Evolutionary conservation across 2,329 filamentous ascomycete genomes (phyloP), one percentile per base, ranked within the genome.

Genomic region (Xylogone sp.): DNA sequence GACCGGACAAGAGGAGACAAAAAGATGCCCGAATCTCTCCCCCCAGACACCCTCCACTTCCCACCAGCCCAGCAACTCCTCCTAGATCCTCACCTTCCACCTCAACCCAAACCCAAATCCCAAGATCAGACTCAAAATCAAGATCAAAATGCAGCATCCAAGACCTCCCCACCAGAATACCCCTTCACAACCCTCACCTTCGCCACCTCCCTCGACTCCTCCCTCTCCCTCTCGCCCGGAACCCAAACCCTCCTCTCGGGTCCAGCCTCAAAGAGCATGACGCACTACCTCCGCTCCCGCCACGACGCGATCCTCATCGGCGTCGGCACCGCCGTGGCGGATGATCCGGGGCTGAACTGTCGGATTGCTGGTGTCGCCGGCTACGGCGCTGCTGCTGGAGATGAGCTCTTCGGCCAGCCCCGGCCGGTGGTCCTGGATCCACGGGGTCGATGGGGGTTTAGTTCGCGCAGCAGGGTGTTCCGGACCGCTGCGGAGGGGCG

Each of bases 281-380:
- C 93, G 0, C 93, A 97, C 69, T 90, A 88, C 66, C 80, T 97
- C 22, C 88, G 93, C 62, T 85, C 86, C 12, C 81, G 79, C 16
- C 91, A 97, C 70, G 83, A 88, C 56, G 90, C 89, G 39, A 96
- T 97, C 59, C 77, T 95, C 21, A 76, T 97, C 27, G 93, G 93
- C 20, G 89, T 87, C 3, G 87, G 87, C 2, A 97, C 93, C 1
- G 88, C 90, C 7, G 74, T 90, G 21, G 87, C 89, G 19, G 93
- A 97, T 67, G 82, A 96, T 64, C 93, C 93, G 2, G 84, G 83
- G 2, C 74, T 97, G 49, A 97, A 96, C 67, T 94, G 88, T 65
- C 84, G 92, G 18, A 77, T 92, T 43, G 72, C 53, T 1, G 53
- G 53, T 29, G 73, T 58, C 0, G 51, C 51, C 22, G 54, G 53